Evolutionary conservation across 495 filamentous ascomycete genomes (phyloP), one percentile per base, ranked within the genome.

Genomic region (Podospora comata): DNA sequence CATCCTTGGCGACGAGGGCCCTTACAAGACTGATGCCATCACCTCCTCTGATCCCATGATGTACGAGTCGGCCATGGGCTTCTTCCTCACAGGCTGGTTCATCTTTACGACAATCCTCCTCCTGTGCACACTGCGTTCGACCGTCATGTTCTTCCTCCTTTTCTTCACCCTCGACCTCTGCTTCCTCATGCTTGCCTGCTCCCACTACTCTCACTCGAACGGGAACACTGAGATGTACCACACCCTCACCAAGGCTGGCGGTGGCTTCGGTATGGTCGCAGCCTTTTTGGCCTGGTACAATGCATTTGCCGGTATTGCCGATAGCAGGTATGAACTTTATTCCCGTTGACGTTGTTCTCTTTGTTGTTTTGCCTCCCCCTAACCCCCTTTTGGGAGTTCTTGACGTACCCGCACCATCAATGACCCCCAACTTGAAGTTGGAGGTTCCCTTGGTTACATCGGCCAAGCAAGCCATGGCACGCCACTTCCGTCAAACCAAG

Each of bases 241-340:
- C 13, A 80, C 73, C 58, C 81, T 92, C 71, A 84, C 86, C 79
- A 91, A 90, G 81, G 90, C 92, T 30, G 94, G 92, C 72, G 95
- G 94, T 70, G 85, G 88, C 77, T 97, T 97, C 73, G 95, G 92
- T 67, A 81, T 97, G 73, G 71, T 97, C 23, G 89, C 94, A 18
- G 94, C 94, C 2, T 97, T 99, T 79, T 75, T 93, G 62, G 94
- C 94, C 6, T 97, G 94, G 95, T 97, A 97, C 81, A 97, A 97
- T 77, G 94, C 95, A 39, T 85, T 97, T 68, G 95, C 94, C 60
- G 94, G 95, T 93, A 89, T 98, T 73, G 91, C 90, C 68, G 95
- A 98, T 82, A 93, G 91, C 80, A 91, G 88, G 88, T 90, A 75
- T 67, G 85, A 78, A 54, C 18, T 27, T 27, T 1, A 57, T 73